phyloP scores from a whole-genome alignment of 169 alveolate genomes.

The Theileria annulata region DNA sequence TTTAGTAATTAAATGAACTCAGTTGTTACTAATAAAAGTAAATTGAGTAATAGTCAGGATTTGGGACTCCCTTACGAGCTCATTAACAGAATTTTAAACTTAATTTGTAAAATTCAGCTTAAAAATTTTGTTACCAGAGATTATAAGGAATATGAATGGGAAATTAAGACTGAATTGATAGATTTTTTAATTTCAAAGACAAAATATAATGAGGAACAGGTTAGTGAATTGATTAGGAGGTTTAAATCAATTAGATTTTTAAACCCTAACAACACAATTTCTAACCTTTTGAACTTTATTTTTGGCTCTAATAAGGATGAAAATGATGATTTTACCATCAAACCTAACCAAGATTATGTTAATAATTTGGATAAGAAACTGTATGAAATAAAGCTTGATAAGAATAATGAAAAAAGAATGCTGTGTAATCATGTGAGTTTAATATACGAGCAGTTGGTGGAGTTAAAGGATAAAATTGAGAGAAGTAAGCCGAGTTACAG shows the following conservation, averaged over 20 bases:
- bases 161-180: neutral
- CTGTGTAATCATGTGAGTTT: neutral
- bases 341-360: too few species aligned
- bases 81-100: neutral
- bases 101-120: neutral
- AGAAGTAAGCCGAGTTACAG: neutral
- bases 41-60: neutral
- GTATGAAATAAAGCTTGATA: constrained; percentile 4
- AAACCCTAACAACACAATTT: neutral
- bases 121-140: neutral
- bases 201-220: neutral
- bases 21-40: neutral
- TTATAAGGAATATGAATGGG: neutral
- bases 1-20: neutral
- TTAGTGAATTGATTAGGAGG: neutral
- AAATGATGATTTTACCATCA: neutral
- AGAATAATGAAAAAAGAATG: neutral
- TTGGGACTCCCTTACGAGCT: neutral
- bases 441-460: neutral
- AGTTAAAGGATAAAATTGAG: neutral
- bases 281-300: neutral
- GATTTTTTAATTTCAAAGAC: constrained; percentile 2
- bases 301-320: neutral
- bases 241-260: neutral
- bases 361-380: neutral